These are phyloP conservation scores for Cyphellophora europaea DNA, from an alignment of 2,329 filamentous ascomycete genomes.

Conservation along the genomic window DNA sequence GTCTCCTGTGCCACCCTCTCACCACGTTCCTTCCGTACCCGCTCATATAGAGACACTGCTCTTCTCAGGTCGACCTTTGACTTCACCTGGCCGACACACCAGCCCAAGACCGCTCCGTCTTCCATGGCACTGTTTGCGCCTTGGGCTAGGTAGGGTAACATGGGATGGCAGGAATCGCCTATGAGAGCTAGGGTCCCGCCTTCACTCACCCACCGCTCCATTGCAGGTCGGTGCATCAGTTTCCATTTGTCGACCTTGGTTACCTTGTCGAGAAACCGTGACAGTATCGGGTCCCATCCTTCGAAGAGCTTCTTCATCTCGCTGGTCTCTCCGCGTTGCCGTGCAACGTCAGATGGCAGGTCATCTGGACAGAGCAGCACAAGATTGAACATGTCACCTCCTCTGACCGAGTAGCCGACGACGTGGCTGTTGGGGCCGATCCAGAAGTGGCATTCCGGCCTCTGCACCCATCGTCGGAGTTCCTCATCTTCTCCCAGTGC, in stretches of 20 bases:
- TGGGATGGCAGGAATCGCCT: constrained; percentile 36
- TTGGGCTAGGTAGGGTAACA: constrained; percentile 29
- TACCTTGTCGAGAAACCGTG: constrained; percentile 18
- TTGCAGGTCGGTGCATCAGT: constrained; percentile 40
- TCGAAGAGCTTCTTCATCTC: constrained; percentile 24
- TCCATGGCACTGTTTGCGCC: constrained; percentile 25
- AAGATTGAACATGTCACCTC: constrained; percentile 38
- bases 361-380: constrained; percentile 40
- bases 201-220: constrained; percentile 12
- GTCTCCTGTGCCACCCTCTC: constrained; percentile 28
- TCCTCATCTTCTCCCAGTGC: constrained; percentile 40
- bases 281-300: constrained; percentile 24
- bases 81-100: constrained; percentile 35
- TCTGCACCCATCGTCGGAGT: constrained; percentile 33
- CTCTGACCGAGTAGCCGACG: constrained; percentile 38
- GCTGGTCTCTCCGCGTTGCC: constrained; percentile 24
- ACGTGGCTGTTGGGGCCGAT: constrained; percentile 45
- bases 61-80: constrained; percentile 21
- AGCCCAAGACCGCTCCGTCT: constrained; percentile 23
- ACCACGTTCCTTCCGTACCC: constrained; percentile 28
- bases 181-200: constrained; percentile 24
- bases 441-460: constrained; percentile 46
- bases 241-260: constrained; percentile 19
- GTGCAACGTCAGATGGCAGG: constrained; percentile 24
- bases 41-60: constrained; percentile 26